Percentiles rank a stretch among this genome's conserved stretches.
phyloP scores from a whole-genome alignment of 257 asterid species.

The Nicotiana sylvestris region DNA sequence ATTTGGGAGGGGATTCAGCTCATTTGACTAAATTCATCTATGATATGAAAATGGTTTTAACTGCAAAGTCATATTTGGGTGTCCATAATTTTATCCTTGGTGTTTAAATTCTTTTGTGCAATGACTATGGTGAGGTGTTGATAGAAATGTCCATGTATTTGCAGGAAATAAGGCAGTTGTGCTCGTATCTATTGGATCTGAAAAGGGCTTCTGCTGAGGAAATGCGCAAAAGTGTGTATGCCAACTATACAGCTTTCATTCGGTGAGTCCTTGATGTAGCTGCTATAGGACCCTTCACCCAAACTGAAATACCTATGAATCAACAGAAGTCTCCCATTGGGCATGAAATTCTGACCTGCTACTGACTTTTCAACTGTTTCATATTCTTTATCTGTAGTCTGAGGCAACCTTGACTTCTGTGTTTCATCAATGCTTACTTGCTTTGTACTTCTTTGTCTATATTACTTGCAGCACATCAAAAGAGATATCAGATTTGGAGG shows the following conservation, averaged over 20 bases:
- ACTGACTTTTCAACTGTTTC: background rate
- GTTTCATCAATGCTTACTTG: slow-evolving; percentile 5
- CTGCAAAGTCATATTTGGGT: background rate
- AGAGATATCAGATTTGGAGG: slow-evolving; percentile 99
- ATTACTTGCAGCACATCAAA: slow-evolving; percentile 73
- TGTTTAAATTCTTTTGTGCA: background rate
- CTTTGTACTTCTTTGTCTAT: slow-evolving; percentile 5
- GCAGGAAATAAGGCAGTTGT: slow-evolving; percentile 94
- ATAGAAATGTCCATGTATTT: slow-evolving; percentile 9
- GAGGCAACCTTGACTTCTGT: background rate
- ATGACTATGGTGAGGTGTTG: slow-evolving; percentile 7
- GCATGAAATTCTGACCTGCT: background rate
- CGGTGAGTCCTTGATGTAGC: slow-evolving; percentile 51
- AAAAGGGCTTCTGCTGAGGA: slow-evolving; percentile 98
- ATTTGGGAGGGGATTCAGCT: background rate
- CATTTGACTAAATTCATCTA: background rate
- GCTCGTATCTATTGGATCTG: slow-evolving; percentile 87
- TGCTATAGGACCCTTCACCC: background rate
- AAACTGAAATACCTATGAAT: background rate
- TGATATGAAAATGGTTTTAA: background rate
- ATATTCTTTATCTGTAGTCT: slow-evolving; percentile 1
- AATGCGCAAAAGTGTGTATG: slow-evolving; percentile 97
- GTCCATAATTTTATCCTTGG: background rate
- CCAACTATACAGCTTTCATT: slow-evolving; percentile 92
- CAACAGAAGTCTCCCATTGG: background rate